These are phyloP conservation scores for Fusarium nygamai DNA, from an alignment of 2,329 filamentous ascomycete genomes.

Conservation along the genomic window DNA sequence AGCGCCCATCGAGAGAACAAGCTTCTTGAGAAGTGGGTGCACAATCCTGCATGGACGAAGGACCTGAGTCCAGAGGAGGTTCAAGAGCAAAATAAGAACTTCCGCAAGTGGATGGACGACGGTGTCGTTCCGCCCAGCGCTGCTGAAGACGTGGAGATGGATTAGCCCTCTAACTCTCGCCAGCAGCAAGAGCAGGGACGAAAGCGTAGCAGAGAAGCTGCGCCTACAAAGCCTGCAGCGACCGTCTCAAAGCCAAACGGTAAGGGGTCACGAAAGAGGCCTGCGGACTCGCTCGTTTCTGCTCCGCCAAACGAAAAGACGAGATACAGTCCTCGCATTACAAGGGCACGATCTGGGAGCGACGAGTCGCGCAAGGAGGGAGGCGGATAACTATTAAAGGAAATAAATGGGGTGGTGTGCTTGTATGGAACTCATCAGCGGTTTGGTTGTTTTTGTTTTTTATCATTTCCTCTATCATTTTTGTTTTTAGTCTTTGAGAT, in stretches of 20 bases:
- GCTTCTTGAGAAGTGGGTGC: slow-evolving; percentile 82
- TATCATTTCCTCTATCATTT: slow-evolving; percentile 10
- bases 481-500: slow-evolving; percentile 26
- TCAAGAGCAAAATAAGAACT: slow-evolving; percentile 77
- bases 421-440: slow-evolving; percentile 36
- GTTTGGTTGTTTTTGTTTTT: slow-evolving; percentile 22
- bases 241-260: not conserved
- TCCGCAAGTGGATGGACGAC: slow-evolving; percentile 63
- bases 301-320: slow-evolving; percentile 4
- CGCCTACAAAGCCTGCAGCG: not conserved
- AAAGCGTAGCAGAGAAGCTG: not conserved
- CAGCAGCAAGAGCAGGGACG: slow-evolving; percentile 13
- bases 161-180: slow-evolving; percentile 33
- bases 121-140: slow-evolving; percentile 53
- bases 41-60: slow-evolving; percentile 82
- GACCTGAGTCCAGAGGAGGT: slow-evolving; percentile 81
- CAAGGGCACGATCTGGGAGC: not conserved
- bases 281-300: not conserved
- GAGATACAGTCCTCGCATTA: slow-evolving; percentile 10
- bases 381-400: not conserved
- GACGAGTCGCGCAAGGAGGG: not conserved
- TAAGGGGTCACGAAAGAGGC: slow-evolving; percentile 6
- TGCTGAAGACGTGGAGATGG: slow-evolving; percentile 48
- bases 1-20: slow-evolving; percentile 74
- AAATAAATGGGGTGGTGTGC: slow-evolving; percentile 3